Conservation (phyloP, 208 protist species). For the Novymonas esmeraldas region DNA sequence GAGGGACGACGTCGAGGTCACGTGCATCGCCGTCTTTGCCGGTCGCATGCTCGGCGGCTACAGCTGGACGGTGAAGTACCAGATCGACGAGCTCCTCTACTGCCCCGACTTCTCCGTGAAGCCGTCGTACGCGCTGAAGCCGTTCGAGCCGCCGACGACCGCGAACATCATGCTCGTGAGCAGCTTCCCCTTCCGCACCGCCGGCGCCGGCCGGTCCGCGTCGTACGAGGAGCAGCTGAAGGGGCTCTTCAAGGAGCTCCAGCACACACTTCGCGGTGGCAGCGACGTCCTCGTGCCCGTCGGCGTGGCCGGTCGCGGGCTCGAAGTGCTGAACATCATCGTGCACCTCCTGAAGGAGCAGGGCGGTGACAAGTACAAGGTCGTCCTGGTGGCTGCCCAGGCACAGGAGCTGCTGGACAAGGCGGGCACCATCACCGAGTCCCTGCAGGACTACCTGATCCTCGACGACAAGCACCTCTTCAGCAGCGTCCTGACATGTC, state of each 20-base stretch:
- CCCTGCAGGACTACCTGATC: constrained; percentile 77
- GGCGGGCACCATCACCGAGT: constrained; percentile 85
- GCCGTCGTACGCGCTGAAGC: constrained; percentile 76
- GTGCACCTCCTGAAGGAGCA: constrained; percentile 71
- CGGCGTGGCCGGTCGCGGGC: constrained; percentile 64
- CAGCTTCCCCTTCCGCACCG: constrained; percentile 45
- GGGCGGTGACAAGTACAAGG: constrained; percentile 82
- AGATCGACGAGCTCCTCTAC: constrained; percentile 91
- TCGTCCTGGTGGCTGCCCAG: constrained; percentile 77
- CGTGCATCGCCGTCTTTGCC: constrained; percentile 65
- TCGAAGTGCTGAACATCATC: constrained; percentile 81
- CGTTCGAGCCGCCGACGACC: constrained; percentile 70
- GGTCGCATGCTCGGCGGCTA: constrained; percentile 81
- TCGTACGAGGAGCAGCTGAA: constrained; percentile 78
- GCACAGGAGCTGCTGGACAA: constrained; percentile 78
- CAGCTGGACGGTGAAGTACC: constrained; percentile 84
- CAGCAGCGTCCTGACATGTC: constrained; percentile 75
- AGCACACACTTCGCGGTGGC: constrained; percentile 82
- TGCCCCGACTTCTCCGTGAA: constrained; percentile 86
- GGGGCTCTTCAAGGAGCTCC: constrained; percentile 75
- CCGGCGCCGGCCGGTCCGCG: constrained; percentile 11
- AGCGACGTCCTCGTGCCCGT: constrained; percentile 88
- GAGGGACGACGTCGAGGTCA: constrained; percentile 61
- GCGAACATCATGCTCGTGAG: constrained; percentile 74
- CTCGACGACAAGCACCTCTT: constrained; percentile 73